Conservation (phyloP, 2,329 filamentous ascomycete genomes). For the Penicillium nordicum region DNA sequence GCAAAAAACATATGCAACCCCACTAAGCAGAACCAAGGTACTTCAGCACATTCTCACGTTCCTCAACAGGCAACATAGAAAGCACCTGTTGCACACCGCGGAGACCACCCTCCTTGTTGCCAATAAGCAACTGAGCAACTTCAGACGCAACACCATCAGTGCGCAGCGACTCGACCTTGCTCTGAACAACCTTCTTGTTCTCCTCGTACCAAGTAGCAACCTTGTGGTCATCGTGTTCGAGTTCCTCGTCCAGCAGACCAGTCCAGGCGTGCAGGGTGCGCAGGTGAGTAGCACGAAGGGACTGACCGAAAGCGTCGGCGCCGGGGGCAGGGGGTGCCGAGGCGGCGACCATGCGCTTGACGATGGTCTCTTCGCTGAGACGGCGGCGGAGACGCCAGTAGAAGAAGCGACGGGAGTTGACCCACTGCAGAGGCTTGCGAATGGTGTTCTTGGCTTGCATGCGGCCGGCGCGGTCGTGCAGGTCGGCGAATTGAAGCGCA, state of each 20-base stretch:
- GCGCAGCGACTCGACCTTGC: slow-evolving; percentile 83
- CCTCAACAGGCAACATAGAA: slow-evolving; percentile 78
- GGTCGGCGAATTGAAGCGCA: slow-evolving; percentile 92
- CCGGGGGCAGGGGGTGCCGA: slow-evolving; percentile 40
- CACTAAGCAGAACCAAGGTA: slow-evolving; percentile 38
- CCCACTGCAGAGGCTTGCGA: slow-evolving; percentile 78
- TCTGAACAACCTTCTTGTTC: slow-evolving; percentile 76
- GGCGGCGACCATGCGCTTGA: slow-evolving; percentile 73
- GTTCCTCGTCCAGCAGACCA: slow-evolving; percentile 62
- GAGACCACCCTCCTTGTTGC: slow-evolving; percentile 66
- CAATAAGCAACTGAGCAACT: slow-evolving; percentile 65
- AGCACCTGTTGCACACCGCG: slow-evolving; percentile 85
- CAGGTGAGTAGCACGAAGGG: slow-evolving; percentile 64
- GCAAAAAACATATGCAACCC: not conserved
- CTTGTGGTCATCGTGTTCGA: slow-evolving; percentile 72
- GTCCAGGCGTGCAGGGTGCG: slow-evolving; percentile 80
- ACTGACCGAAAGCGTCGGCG: slow-evolving; percentile 37
- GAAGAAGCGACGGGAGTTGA: slow-evolving; percentile 91
- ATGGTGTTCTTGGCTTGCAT: slow-evolving; percentile 98
- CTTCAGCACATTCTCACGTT: slow-evolving; percentile 79
- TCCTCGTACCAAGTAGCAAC: slow-evolving; percentile 96
- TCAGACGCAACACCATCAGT: slow-evolving; percentile 67
- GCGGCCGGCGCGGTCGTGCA: slow-evolving; percentile 93
- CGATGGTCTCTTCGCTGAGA: slow-evolving; percentile 94
- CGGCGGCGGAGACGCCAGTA: slow-evolving; percentile 98